These are phyloP conservation scores for Quercus agrifolia DNA, from an alignment of 306 rosid species.

Conservation along the genomic window DNA sequence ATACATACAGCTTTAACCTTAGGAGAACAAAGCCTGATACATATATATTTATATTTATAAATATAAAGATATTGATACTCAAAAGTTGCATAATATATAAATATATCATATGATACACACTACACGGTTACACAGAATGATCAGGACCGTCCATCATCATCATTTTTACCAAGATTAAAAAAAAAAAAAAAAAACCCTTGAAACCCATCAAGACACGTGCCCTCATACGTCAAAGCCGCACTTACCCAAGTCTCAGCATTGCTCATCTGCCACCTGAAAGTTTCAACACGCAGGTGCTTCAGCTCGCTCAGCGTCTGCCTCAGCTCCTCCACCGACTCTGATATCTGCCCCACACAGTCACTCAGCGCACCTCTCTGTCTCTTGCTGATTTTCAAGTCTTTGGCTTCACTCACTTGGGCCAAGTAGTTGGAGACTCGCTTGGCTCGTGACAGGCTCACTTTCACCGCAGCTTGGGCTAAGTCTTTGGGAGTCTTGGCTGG, in stretches of 20 bases:
- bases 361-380: constrained; percentile 39
- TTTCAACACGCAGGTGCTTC: constrained; percentile 35
- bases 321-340: constrained; percentile 58
- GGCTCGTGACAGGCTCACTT: constrained; percentile 54
- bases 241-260: constrained; percentile 86
- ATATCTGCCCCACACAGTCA: constrained; percentile 61
- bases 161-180: too few relatives aligned
- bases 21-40: neutral
- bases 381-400: neutral
- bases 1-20: neutral
- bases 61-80: too few relatives aligned
- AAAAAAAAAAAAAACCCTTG: neutral
- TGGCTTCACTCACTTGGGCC: neutral
- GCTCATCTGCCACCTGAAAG: constrained; percentile 67
- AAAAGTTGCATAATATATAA: neutral
- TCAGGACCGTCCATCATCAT: neutral
- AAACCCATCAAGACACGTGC: constrained; percentile 58
- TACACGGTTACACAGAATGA: neutral
- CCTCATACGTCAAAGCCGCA: constrained; percentile 63
- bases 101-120: neutral
- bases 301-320: constrained; percentile 45
- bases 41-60: too few relatives aligned
- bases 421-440: constrained; percentile 39
- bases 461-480: constrained; percentile 63
- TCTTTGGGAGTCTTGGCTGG: constrained; percentile 49